Base-by-base conservation (phyloP, 2,329 filamentous ascomycete genomes). In the Trichothecium sympodiale region DNA sequence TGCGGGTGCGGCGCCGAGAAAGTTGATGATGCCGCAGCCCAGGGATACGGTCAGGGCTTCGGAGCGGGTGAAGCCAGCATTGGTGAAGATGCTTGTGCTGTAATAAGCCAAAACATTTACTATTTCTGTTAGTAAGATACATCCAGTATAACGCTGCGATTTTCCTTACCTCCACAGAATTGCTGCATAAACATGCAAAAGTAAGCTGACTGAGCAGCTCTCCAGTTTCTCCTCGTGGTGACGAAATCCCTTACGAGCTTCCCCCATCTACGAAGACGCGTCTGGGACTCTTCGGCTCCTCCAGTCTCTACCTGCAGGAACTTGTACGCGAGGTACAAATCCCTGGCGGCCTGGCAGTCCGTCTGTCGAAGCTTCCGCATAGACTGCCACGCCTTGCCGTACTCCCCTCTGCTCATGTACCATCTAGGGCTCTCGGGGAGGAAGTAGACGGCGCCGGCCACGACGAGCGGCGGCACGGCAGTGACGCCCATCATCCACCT, bases 1-100 rank as follows among this genome's bases (percentile, higher is more conserved):
- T 1, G 77, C 74, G 0, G 74, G 75, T 53, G 69, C 73, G 12
- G 77, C 74, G 40, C 78, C 79, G 25, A 77, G 23, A 45, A 80
- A 80, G 41, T 77, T 78, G 42, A 78, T 61, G 15, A 77, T 47
- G 6, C 65, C 64, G 29, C 62, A 66, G 2, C 65, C 64, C 26
- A 63, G 59, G 12, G 60, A 63, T 0, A 60, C 61, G 26, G 59
- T 51, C 3, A 68, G 50, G 0, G 63, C 58, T 1, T 51, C 54
- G 33, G 57, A 57, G 8, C 54, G 46, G 15, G 44, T 47, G n/a
- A 60, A 58, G 10, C 62, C 62, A 9, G 60, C 60, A 25, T 61
- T 44, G 18, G 53, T 51, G 42, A 70, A 70, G 30, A 71, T 64
- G 3, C 59, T 62, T 3, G 58, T 55, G 8, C 57, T 62, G 43